Conservation (phyloP, 2,329 filamentous ascomycete genomes). For the Sarocladium strictum region DNA sequence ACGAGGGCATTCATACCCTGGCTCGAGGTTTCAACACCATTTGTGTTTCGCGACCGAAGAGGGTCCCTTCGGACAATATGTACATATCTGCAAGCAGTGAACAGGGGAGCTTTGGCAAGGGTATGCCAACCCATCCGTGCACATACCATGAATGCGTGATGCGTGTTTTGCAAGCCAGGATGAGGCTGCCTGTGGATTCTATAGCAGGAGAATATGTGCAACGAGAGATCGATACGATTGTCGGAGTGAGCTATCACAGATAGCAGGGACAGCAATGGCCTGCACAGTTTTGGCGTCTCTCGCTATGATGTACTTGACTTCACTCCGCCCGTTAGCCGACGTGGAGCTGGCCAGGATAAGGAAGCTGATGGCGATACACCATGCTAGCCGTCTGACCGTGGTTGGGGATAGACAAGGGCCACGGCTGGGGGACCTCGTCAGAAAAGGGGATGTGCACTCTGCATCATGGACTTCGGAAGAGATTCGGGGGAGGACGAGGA, state of each 20-base stretch:
- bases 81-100: not conserved
- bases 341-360: not conserved
- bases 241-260: not conserved
- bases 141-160: too few species aligned
- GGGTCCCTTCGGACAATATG: slow-evolving; percentile 2
- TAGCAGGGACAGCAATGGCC: not conserved
- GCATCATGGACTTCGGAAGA: not conserved
- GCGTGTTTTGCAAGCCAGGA: not conserved
- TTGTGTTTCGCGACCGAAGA: not conserved
- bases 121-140: not conserved
- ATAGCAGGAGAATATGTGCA: not conserved
- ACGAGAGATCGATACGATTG: not conserved
- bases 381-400: not conserved
- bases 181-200: not conserved
- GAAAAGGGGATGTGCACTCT: not conserved
- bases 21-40: not conserved
- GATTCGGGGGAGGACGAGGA: not conserved
- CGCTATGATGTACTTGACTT: too few species aligned
- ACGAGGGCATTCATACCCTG: not conserved
- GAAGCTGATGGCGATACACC: not conserved
- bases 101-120: not conserved
- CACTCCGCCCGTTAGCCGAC: not conserved
- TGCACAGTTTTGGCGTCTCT: too few species aligned
- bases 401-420: not conserved
- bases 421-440: slow-evolving; percentile 3